Evolutionary conservation across 495 filamentous ascomycete species (phyloP), one percentile per base, ranked within the genome.

Genomic region (Neurospora sp.): DNA sequence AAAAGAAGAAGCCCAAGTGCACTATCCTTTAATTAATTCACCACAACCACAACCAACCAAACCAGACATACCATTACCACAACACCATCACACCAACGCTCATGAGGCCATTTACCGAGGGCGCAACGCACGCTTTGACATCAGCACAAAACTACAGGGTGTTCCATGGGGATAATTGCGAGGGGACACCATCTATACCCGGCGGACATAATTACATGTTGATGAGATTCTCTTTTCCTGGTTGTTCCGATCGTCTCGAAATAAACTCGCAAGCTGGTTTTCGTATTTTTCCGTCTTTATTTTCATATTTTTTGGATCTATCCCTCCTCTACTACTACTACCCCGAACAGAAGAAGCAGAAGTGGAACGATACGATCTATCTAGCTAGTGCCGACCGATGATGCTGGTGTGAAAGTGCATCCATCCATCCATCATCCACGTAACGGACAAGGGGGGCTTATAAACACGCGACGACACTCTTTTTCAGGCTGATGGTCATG

Each of bases 1-100:
- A 88, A 78, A 88, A 89, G 81, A 90, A 89, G 83, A 87, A 85
- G 72, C 76, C 74, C 76, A 93, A 92, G 85, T 97, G 94, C 85
- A 81, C 85, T 46, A 92, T 97, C 79, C 86, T 97, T 79, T 97
- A 83, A 77, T 73, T 66, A 18, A 66, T 66, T 66, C 54, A 66
- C 54, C 54, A 35, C 14, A 35, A 62, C 54, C 54, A 35, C 12
- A 37, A 66, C 27, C 27, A 35, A 66, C 54, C 27, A 35, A 35
- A 66, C 54, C 54, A 66, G 54, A 35, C 54, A 35, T 66, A 66
- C 54, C 27, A 35, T 14, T 27, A 66, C 31, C 14, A 66, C 54
- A 66, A 14, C 54, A 35, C 23, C 54, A 66, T 27, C 5, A 37
- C 27, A 66, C 27, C 54, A 37, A 66, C 14, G 27, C 54, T 66